Evolutionary conservation across 306 rosid genomes (phyloP).

Genomic region (Trifolium dubium): DNA sequence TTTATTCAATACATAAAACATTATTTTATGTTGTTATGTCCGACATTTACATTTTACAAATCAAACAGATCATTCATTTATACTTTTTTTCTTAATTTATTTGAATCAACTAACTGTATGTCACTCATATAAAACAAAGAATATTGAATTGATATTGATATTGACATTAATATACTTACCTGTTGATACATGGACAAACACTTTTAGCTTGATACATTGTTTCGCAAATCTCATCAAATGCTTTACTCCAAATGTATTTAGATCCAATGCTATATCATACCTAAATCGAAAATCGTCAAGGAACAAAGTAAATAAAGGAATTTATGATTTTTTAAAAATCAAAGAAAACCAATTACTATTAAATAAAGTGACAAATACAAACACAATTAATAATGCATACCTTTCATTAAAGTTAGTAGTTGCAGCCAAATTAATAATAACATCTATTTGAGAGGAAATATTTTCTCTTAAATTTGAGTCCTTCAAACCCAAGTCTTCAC

Average conservation of each 20-base stretch:
- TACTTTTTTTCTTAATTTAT: too few species aligned
- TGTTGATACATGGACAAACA: constrained; percentile 77
- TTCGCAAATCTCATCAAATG: constrained; percentile 68
- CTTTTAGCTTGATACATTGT: constrained; percentile 55
- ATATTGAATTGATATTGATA: too few species aligned
- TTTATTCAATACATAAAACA: too few species aligned
- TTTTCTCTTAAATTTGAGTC: constrained; percentile 54
- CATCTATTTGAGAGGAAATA: constrained; percentile 53
- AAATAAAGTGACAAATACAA: too few species aligned
- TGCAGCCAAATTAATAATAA: constrained; percentile 76
- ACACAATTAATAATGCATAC: constrained; percentile 46
- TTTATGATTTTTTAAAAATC: background rate
- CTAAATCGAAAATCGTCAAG: constrained; percentile 47
- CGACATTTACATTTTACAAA: too few species aligned
- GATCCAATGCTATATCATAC: constrained; percentile 64
- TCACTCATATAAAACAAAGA: too few species aligned
- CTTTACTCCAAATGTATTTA: constrained; percentile 73
- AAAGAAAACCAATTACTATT: too few species aligned
- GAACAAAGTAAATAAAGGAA: background rate
- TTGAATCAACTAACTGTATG: too few species aligned
- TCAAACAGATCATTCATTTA: too few species aligned
- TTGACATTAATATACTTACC: constrained; percentile 51
- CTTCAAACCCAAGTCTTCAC: constrained; percentile 58
- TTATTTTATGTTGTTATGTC: too few species aligned
- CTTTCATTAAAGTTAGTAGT: constrained; percentile 83